Evolutionary conservation across 164 flowering plant species (phyloP).

Genomic region (Cinnamomum chago): DNA sequence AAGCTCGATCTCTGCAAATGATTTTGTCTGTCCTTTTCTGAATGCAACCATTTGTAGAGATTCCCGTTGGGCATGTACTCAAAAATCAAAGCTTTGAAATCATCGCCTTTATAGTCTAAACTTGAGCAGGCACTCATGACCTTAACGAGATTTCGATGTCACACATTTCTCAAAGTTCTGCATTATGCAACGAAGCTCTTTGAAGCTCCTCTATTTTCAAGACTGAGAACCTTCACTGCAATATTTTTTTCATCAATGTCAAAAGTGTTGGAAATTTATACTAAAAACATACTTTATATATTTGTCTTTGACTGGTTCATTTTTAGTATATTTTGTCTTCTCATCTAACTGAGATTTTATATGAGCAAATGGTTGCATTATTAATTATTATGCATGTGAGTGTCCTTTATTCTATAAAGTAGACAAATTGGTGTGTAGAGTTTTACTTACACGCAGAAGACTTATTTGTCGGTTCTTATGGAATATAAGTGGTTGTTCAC

Average conservation of each 20-base stretch:
- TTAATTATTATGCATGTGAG: too few species aligned
- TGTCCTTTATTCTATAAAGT: too few species aligned
- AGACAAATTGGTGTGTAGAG: too few species aligned
- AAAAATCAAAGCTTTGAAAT: slow-evolving; percentile 28
- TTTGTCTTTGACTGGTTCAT: too few species aligned
- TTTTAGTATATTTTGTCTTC: too few species aligned
- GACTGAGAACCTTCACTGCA: slow-evolving; percentile 35
- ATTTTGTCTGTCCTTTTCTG: background rate
- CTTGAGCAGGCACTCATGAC: slow-evolving; percentile 24
- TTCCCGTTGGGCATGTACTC: slow-evolving; percentile 23
- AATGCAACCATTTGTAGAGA: slow-evolving; percentile 18
- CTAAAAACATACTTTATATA: too few species aligned
- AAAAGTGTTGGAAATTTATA: too few species aligned
- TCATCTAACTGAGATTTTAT: too few species aligned
- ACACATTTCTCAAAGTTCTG: slow-evolving; percentile 18
- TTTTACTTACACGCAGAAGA: too few species aligned
- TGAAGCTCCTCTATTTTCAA: slow-evolving; percentile 22
- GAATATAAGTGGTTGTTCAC: too few species aligned
- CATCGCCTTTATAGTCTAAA: slow-evolving; percentile 24
- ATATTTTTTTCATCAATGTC: slow-evolving; percentile 5
- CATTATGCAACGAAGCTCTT: slow-evolving; percentile 32
- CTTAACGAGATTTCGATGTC: slow-evolving; percentile 38
- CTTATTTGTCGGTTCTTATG: too few species aligned
- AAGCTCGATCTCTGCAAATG: background rate
- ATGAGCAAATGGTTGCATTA: too few species aligned